These are phyloP conservation scores for Glomus cerebriforme DNA, from an alignment of 192 early-diverging fungal species.

Conservation along the genomic window DNA sequence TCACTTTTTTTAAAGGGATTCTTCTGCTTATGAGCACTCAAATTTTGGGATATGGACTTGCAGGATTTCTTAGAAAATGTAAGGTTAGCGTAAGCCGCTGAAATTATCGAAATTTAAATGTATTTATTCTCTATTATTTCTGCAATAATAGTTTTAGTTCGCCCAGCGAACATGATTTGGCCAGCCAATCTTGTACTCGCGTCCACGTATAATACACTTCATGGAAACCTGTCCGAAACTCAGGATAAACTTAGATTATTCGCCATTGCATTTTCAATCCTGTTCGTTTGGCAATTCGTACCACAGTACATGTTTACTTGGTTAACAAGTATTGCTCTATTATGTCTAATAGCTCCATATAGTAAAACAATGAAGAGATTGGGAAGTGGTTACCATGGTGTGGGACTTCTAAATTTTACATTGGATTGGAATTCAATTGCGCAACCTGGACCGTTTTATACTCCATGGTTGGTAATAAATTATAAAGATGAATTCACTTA, in stretches of 20 bases:
- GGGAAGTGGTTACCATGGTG: slow-evolving; percentile 59
- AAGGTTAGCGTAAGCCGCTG: not conserved
- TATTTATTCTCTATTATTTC: not conserved
- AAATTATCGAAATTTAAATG: not conserved
- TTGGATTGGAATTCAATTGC: slow-evolving; percentile 75
- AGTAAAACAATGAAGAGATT: slow-evolving; percentile 36
- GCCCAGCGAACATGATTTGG: slow-evolving; percentile 53
- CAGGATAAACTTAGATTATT: slow-evolving; percentile 41
- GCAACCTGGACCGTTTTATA: slow-evolving; percentile 54
- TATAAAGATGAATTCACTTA: slow-evolving; percentile 35
- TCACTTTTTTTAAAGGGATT: slow-evolving; percentile 57
- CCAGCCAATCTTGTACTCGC: slow-evolving; percentile 69
- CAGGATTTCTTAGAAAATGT: slow-evolving; percentile 60
- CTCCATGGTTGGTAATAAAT: slow-evolving; percentile 71
- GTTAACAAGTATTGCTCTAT: slow-evolving; percentile 40
- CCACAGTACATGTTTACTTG: slow-evolving; percentile 40
- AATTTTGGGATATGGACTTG: slow-evolving; percentile 65
- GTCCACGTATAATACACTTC: slow-evolving; percentile 50
- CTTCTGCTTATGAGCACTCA: slow-evolving; percentile 59
- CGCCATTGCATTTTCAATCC: slow-evolving; percentile 40
- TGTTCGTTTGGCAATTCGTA: slow-evolving; percentile 57
- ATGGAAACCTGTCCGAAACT: slow-evolving; percentile 21
- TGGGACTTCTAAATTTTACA: slow-evolving; percentile 70
- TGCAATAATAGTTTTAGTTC: slow-evolving; percentile 4
- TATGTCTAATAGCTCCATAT: slow-evolving; percentile 40